phyloP scores from a whole-genome alignment of 148 eudicot genomes.

The Heliamphora exappendiculata region DNA sequence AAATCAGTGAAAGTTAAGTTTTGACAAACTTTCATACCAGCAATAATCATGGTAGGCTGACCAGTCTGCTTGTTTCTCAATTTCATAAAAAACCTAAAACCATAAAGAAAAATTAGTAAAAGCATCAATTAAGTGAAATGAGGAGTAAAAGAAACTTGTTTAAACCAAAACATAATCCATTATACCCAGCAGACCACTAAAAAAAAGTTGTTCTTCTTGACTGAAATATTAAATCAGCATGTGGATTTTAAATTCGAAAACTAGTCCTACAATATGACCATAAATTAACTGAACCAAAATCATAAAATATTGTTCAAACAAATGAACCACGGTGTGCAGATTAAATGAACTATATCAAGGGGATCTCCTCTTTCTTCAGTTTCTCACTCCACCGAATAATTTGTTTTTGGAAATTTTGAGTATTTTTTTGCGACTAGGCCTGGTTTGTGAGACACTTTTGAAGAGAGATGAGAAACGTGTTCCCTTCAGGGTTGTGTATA shows the following conservation, averaged over 20 bases:
- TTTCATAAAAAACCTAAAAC: slow-evolving; percentile 49
- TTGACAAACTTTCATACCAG: slow-evolving; percentile 37
- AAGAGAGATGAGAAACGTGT: no score
- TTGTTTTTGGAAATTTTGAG: not conserved
- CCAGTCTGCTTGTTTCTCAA: slow-evolving; percentile 83
- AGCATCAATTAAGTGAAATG: not conserved
- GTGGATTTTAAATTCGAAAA: not conserved
- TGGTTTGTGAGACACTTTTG: no score
- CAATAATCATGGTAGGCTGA: slow-evolving; percentile 57
- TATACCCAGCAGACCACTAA: not conserved
- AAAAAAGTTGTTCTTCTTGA: not conserved
- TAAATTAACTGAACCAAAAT: no score
- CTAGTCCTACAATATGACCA: not conserved
- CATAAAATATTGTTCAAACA: no score
- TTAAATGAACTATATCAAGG: not conserved
- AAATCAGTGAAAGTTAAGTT: not conserved
- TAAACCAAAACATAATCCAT: not conserved
- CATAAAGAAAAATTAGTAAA: slow-evolving; percentile 1
- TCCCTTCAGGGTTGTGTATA: no score
- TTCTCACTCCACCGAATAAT: not conserved
- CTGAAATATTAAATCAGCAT: no score
- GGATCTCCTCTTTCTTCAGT: not conserved
- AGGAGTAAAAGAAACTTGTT: not conserved
- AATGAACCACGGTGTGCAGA: not conserved
- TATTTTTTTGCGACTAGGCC: no score